phyloP scores from a whole-genome alignment of 305 asterid species.

The Fraxinus ornus region DNA sequence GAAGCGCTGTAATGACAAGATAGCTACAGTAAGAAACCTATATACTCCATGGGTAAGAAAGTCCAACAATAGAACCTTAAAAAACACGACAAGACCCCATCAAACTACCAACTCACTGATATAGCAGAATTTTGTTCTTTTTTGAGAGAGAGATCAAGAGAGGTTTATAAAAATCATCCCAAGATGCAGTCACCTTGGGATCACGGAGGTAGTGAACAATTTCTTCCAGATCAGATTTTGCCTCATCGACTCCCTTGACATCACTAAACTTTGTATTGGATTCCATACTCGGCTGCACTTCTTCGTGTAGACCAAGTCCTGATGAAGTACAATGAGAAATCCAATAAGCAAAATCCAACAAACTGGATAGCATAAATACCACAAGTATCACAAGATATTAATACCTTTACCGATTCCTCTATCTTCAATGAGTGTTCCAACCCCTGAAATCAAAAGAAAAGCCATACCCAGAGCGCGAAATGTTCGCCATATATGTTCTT shows the following conservation, averaged over 20 bases:
- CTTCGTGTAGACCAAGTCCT: conserved; percentile 87
- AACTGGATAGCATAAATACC: conserved; percentile 3
- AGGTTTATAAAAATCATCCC: background rate
- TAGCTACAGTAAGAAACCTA: conserved; percentile 21
- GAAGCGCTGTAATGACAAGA: conserved; percentile 57
- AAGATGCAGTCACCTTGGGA: conserved; percentile 60
- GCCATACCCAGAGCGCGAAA: conserved; percentile 79
- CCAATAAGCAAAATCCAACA: conserved; percentile 9
- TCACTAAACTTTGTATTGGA: conserved; percentile 74
- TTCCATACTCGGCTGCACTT: conserved; percentile 74
- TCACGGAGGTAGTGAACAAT: conserved; percentile 93
- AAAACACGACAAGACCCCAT: background rate
- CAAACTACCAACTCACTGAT: background rate
- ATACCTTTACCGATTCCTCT: conserved; percentile 95
- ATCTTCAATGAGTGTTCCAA: conserved; percentile 90
- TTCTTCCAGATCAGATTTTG: conserved; percentile 83
- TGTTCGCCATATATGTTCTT: conserved; percentile 94
- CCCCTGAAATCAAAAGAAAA: conserved; percentile 80
- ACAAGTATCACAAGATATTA: conserved; percentile 1
- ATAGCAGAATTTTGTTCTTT: background rate
- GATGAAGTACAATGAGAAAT: conserved; percentile 18
- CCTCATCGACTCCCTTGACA: conserved; percentile 93
- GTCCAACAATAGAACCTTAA: background rate
- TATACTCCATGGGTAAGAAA: background rate
- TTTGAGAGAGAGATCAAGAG: background rate